Conservation (phyloP, 306 rosid genomes). For the Albizia julibrissin region DNA sequence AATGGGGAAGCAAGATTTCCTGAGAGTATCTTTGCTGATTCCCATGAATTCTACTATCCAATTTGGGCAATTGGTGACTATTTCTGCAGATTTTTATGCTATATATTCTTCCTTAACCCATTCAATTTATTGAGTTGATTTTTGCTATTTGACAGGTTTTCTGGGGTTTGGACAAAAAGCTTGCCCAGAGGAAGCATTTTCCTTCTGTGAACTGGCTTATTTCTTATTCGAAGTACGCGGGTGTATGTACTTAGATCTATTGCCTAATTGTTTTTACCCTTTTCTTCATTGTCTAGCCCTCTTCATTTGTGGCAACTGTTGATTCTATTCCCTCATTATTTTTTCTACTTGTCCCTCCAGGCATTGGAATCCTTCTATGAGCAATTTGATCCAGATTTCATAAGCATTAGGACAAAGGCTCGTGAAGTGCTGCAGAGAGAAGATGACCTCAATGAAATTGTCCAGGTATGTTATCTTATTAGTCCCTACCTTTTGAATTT, state of each 20-base stretch:
- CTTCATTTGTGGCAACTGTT: constrained; percentile 19
- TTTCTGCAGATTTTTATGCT: neutral
- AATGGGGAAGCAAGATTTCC: neutral
- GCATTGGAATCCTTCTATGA: constrained; percentile 96
- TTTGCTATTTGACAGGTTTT: constrained; percentile 55
- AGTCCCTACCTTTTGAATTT: constrained; percentile 22
- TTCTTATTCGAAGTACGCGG: constrained; percentile 85
- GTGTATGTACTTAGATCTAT: constrained; percentile 55
- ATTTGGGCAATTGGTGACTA: neutral
- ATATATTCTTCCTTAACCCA: neutral
- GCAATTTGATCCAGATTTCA: constrained; percentile 94
- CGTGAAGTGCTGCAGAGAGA: constrained; percentile 98
- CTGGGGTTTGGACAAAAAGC: constrained; percentile 99
- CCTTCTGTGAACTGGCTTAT: constrained; percentile 83
- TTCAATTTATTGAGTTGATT: neutral
- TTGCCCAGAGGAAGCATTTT: constrained; percentile 96
- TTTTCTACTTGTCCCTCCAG: constrained; percentile 47
- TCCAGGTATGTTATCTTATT: constrained; percentile 63
- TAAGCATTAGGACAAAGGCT: constrained; percentile 96
- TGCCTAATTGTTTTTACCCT: neutral
- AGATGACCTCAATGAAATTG: constrained; percentile 98
- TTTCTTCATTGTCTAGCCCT: constrained; percentile 14
- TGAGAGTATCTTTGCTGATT: neutral
- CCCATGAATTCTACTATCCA: neutral
- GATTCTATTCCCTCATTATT: neutral